Conservation (phyloP, 2,329 filamentous ascomycete species). For the Diaporthe sp. region DNA sequence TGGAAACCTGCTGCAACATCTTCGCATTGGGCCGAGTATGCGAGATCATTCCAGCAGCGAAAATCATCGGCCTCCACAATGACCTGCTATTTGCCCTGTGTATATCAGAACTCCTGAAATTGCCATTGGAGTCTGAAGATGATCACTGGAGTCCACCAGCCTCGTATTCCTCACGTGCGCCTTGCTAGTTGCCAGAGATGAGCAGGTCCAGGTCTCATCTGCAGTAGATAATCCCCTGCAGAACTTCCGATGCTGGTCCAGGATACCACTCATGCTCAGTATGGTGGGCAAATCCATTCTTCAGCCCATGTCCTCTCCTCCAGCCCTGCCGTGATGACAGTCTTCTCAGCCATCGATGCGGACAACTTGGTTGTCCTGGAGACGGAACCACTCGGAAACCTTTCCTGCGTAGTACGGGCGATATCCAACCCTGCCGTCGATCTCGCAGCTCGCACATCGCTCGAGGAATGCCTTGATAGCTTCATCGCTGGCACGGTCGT, state of each 20-base stretch:
- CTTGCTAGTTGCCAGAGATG: neutral
- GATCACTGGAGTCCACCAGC: neutral
- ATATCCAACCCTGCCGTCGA: neutral
- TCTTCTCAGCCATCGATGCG: neutral
- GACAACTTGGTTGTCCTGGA: neutral
- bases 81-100: neutral
- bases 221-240: no score
- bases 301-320: neutral
- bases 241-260: no score
- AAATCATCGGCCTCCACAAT: neutral
- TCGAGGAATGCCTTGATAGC: neutral
- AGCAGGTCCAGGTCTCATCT: no score
- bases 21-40: neutral
- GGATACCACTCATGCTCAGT: no score
- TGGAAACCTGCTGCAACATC: neutral
- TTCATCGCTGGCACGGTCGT: neutral
- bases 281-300: neutral
- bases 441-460: neutral
- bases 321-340: neutral
- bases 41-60: neutral
- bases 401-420: rapidly evolving
- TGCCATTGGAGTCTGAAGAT: neutral
- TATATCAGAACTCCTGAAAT: neutral
- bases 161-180: neutral
- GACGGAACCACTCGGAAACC: neutral